Evolutionary conservation across 2,329 filamentous ascomycete species (phyloP), one percentile per base, ranked within the genome.

Genomic region (Cytospora paraplurivora): DNA sequence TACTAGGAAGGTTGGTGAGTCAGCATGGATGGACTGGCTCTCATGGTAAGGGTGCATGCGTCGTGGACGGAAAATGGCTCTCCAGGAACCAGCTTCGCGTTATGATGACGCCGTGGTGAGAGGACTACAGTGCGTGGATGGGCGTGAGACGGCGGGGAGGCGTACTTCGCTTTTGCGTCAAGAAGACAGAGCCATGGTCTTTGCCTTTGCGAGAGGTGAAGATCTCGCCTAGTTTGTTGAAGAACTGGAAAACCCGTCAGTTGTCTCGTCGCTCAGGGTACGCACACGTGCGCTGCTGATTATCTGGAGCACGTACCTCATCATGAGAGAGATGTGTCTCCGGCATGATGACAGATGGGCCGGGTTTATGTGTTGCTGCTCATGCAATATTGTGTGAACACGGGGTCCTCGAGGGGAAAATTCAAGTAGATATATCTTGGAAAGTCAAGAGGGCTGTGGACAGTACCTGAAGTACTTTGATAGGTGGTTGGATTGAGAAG

Each of bases 111-210:
- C 19, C 12, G 12, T 21, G 35, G 19, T 5, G 19, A 47, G 35
- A 4, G 12, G 54, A 12, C 5, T 13, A 13, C 35, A 13, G 37
- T 6, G 3, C 3, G 41, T 56, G 21, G 41, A 10, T 5, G 52
- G 51, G 32, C 51, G n/a, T 13, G 27, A 33, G 53, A 41, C n/a
- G 52, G 41, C 15, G n/a, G 34, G n/a, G 17, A 35, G 12, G 72
- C 83, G 67, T 81, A 91, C 89, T 76, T 77, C 90, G 84, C 74
- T 94, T 94, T 73, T 96, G 91, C 58, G 85, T 88, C 64, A 96
- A 80, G 75, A 85, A 88, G 68, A 96, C 81, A 57, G 87, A 86
- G 70, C 90, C 90, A 75, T 92, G 88, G 70, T 89, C 85, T 74
- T 88, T 88, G 71, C 84, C 81, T 72, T 88, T 88, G 66, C 84